Base-by-base conservation (phyloP, 371 early-diverging fungal species). In the Amoeboradix gromovi region DNA sequence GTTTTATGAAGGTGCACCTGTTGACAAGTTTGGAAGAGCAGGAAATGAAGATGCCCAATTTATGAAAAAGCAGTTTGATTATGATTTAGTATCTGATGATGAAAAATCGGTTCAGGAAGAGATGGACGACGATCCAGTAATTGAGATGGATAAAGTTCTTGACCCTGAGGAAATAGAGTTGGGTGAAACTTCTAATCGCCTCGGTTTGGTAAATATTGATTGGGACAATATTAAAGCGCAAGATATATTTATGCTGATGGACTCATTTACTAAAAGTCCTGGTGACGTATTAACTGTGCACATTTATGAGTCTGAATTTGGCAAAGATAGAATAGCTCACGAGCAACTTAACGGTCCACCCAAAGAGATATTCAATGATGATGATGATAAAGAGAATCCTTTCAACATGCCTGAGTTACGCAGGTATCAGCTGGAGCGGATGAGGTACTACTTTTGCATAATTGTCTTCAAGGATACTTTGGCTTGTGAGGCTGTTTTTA, bases 191-290 rank as follows among this genome's bases (percentile, higher is more conserved):
- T 87, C 95, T 0, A 77, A 78, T 29, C 80, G 98, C 29, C 81
- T 98, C 68, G 97, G 95, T 17, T 82, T 85, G 27, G 89, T 98
- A 28, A 94, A 94, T 73, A 76, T 98, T 84, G 98, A 98, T 77
- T 94, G 98, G 98, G 92, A 93, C 72, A 83, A 91, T 67, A 79
- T 92, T 68, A 86, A 81, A 72, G 86, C 94, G 0, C 75, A 78
- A 0, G 98, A 96, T 75, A 76, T 98, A 71, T 84, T 84, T 71
- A 87, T 89, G 68, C 87, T 91, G 0, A 84, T 95, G 73, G 82
- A 82, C 66, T 86, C 82, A 17, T 91, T 95, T 78, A 89, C 86
- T 71, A 88, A 91, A 0, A 80, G 82, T 31, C 78, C 79, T 31
- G 88, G 88, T 2, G 75, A 81, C 12, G 82, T 98, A 31, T 73